Percentiles rank a stretch among this genome's conserved stretches.
phyloP scores from a whole-genome alignment of 2,329 filamentous ascomycete genomes.

The Colletotrichum orbiculare region DNA sequence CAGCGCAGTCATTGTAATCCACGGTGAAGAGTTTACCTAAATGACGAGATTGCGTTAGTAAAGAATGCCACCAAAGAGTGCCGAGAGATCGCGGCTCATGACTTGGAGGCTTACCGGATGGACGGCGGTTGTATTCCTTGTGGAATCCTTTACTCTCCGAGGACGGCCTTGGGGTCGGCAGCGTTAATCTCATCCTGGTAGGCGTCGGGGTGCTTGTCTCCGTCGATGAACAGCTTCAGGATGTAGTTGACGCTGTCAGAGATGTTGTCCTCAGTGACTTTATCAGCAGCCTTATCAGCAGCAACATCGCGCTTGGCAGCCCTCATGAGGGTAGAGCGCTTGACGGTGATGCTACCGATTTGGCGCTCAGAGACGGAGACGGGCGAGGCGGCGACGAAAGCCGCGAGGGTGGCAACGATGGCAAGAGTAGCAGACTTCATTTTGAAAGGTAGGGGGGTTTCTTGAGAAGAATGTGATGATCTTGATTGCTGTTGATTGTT shows the following conservation, averaged over 20 bases:
- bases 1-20: conserved; percentile 4
- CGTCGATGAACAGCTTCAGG: neutral
- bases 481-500: neutral
- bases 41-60: neutral
- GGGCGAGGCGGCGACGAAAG: conserved; percentile 10
- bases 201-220: conserved; percentile 5
- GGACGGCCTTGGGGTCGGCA: conserved; percentile 4
- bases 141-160: neutral
- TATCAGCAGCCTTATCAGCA: neutral
- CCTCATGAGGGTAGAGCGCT: conserved; percentile 3
- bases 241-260: conserved; percentile 25
- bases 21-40: neutral
- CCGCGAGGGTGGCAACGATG: neutral
- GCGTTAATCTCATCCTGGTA: conserved; percentile 20
- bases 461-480: neutral
- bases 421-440: conserved; percentile 15
- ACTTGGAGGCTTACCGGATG: neutral
- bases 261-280: conserved; percentile 5
- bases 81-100: neutral
- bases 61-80: neutral
- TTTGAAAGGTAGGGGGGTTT: neutral
- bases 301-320: neutral
- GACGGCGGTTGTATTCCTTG: neutral
- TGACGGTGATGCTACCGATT: neutral
- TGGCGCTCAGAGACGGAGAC: neutral